Base-by-base conservation (phyloP, 73 alveolate genomes). In the Halteria grandinella region DNA sequence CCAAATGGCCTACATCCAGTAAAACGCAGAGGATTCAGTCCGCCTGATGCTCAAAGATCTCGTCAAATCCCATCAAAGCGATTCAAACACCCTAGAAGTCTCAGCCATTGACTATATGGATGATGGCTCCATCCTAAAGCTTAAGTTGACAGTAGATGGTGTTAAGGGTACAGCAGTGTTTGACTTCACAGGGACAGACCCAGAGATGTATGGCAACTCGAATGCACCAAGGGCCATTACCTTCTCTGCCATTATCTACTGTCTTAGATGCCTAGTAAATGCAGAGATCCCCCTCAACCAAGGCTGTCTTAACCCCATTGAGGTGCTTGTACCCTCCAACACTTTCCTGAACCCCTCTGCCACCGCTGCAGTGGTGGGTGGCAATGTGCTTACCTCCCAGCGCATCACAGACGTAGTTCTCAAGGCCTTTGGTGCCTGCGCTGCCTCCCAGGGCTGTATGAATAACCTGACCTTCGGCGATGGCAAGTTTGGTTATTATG, bases 401-500 rank as follows among this genome's bases (percentile, higher is more conserved):
- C 73, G 98, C 69, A 79, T 94, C 32, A 91, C 97, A 17, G 98
- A 94, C 69, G 90, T 91, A 5, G 64, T 94, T 5, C 76, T 94
- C 49, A 91, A 89, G 62, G 89, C 97, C 11, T 91, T 94, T 62
- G 34, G 69, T 0, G 94, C 91, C 0, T 78, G 91, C 62, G 97
- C 98, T 29, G 97, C 94, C 15, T 89, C 97, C 0, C 82, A 91
- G 49, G 98, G 98, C 6, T 88, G 97, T 31, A 94, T 91, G 98
- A 94, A 94, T 72, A 94, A 94, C 71, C 59, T 94, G 33, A 88
- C 97, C 0, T 94, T 94, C 53, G 98, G 98, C 14, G 90, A 87
- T 54, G 66, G 43, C 11, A 58, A 75, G 31, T 60, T 77, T 27
- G 91, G 90, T 0, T 94, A 86, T 62, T 94, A 94, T 72, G 98